A percentile compares a stretch with the other conserved stretches of the same genome.
Evolutionary conservation across 2,329 filamentous ascomycete species (phyloP).

Genomic region (Corinectria fuckeliana): DNA sequence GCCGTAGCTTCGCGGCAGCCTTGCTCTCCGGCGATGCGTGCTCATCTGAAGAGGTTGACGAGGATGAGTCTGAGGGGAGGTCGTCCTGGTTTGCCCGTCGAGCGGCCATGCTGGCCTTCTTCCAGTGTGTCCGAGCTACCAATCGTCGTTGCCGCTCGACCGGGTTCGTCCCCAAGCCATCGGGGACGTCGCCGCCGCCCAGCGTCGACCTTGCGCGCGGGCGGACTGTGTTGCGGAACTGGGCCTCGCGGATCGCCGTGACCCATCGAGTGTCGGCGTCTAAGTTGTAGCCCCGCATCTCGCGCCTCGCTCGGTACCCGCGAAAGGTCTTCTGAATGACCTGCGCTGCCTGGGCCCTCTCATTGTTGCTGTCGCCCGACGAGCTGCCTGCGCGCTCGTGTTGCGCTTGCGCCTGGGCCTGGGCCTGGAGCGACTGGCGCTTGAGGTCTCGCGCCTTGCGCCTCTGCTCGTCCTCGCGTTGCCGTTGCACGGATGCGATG

Average conservation of each 20-base stretch:
- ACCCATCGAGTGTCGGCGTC: slow-evolving; percentile 75
- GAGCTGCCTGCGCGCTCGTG: slow-evolving; percentile 27
- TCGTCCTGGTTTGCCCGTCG: slow-evolving; percentile 75
- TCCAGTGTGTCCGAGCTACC: slow-evolving; percentile 74
- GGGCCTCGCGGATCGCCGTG: slow-evolving; percentile 66
- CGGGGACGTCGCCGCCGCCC: slow-evolving; percentile 10
- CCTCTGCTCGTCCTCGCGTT: slow-evolving; percentile 52
- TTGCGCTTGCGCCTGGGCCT: slow-evolving; percentile 36
- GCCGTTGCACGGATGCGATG: slow-evolving; percentile 57
- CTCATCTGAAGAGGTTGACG: slow-evolving; percentile 38
- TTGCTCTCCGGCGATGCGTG: slow-evolving; percentile 46
- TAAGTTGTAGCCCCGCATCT: slow-evolving; percentile 72
- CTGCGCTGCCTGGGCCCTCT: slow-evolving; percentile 55
- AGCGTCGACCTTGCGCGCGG: slow-evolving; percentile 46
- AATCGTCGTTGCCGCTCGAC: slow-evolving; percentile 26
- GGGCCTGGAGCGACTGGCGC: slow-evolving; percentile 44
- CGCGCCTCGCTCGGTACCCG: slow-evolving; percentile 75
- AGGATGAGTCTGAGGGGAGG: slow-evolving; percentile 51
- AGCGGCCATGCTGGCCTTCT: slow-evolving; percentile 73
- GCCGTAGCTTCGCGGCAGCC: slow-evolving; percentile 47
- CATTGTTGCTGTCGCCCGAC: slow-evolving; percentile 22
- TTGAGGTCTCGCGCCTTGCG: slow-evolving; percentile 48
- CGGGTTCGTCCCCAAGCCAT: slow-evolving; percentile 14
- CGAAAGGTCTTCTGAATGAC: slow-evolving; percentile 76
- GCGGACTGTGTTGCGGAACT: slow-evolving; percentile 58